Base-by-base conservation (phyloP, 2,329 filamentous ascomycete species). In the Ophiostoma ips region DNA sequence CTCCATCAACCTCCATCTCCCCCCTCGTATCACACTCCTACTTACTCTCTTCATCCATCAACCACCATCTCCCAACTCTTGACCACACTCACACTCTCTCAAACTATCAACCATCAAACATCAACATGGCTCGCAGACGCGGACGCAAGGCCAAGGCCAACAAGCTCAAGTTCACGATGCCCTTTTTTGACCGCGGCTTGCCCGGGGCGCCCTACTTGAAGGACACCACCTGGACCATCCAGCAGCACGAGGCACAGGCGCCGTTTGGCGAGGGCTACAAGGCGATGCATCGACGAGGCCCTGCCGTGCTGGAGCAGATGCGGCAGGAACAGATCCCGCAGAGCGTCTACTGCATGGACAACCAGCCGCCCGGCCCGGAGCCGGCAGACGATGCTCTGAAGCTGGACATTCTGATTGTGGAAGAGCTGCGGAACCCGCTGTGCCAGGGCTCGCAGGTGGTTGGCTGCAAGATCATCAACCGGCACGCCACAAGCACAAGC, bases 181-280 rank as follows among this genome's bases (percentile, higher is more conserved):
- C 44, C 1, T 50, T 51, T 12, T 13, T 40, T 5, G 53, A 56
- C 24, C 33, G 19, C 1, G 53, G 53, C 10, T 46, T 46, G 2
- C 54, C 52, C 0, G 35, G 18, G 1, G 33, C 55, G 3, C 53
- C 55, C 2, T 55, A 53, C 13, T 6, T 16, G 2, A 16, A 21
- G 7, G 48, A 44, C 15, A 44, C 49, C 2, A 50, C 24, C 5
- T 56, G 50, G 50, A 30, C 7, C 1, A 45, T 57, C 5, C 48
- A 52, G 15, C 21, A 43, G 15, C 55, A 57, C 21, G 16, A 35
- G 1, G 36, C 54, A 0, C 49, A 21, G 1, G 21, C 50, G 3
- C 55, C 55, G 1, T 56, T 57, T 40, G 55, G 55, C 2, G 16
- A 34, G 3, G 55, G 55, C 2, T 57, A 57, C 53, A 53, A 45